Percentiles rank a stretch among this genome's conserved stretches.
These are phyloP conservation scores for Xanthoconium stramineum DNA, from an alignment of 768 basidiomycete species.

Conservation along the genomic window DNA sequence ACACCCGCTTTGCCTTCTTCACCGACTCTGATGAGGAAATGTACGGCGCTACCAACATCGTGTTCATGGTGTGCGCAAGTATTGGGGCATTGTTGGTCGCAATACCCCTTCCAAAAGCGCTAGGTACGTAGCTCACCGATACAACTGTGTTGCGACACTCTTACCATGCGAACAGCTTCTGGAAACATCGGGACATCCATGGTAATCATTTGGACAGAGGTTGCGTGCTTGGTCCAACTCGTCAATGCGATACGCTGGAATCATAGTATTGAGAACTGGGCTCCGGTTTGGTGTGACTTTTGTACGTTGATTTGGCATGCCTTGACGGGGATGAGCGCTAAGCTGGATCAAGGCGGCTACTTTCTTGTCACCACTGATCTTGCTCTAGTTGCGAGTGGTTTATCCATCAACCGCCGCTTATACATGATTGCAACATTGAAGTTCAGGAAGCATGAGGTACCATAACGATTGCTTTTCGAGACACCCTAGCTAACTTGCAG, in stretches of 20 bases:
- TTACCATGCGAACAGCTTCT: slow-evolving; percentile 9
- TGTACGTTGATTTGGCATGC: slow-evolving; percentile 32
- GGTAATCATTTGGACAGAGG: slow-evolving; percentile 33
- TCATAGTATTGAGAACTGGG: slow-evolving; percentile 25
- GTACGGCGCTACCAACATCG: slow-evolving; percentile 1
- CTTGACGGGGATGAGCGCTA: not conserved
- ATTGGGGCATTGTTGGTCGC: slow-evolving; percentile 37
- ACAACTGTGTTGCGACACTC: not conserved
- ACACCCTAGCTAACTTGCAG: not conserved
- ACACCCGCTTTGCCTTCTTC: not conserved
- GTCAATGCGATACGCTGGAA: slow-evolving; percentile 40
- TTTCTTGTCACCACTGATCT: slow-evolving; percentile 33
- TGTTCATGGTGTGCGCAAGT: slow-evolving; percentile 36
- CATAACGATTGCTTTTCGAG: not conserved
- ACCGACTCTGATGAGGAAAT: not conserved
- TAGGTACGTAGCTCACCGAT: slow-evolving; percentile 36
- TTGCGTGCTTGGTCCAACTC: slow-evolving; percentile 25
- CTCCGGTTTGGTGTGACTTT: slow-evolving; percentile 55
- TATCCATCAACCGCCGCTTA: slow-evolving; percentile 50
- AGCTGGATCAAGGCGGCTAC: slow-evolving; percentile 21
- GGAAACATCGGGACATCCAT: slow-evolving; percentile 33
- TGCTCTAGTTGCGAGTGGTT: slow-evolving; percentile 37
- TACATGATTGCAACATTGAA: slow-evolving; percentile 39
- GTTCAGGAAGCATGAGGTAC: slow-evolving; percentile 10
- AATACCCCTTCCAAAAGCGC: slow-evolving; percentile 51